A percentile compares a stretch with the other conserved stretches of the same genome.
Conservation (phyloP, 2,329 filamentous ascomycete genomes). For the Fusarium albosuccineum region DNA sequence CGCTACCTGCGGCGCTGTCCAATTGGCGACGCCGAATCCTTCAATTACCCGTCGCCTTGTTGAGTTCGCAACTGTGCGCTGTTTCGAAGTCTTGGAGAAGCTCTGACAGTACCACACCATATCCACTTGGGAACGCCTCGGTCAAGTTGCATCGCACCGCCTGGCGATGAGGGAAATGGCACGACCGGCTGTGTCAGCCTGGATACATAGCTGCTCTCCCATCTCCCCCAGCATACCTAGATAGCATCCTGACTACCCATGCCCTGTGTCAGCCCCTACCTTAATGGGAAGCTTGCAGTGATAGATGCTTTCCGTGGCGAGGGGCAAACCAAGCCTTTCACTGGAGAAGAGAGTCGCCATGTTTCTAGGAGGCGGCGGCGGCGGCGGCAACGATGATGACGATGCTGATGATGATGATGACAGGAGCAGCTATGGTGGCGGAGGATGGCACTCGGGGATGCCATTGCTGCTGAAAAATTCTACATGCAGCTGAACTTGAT, state of each 20-base stretch:
- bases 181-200: slow-evolving; percentile 31
- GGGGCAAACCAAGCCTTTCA: background rate
- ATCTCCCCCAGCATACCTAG: background rate
- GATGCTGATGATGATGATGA: background rate
- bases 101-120: slow-evolving; percentile 25
- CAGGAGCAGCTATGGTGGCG: slow-evolving; percentile 21
- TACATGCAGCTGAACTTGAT: slow-evolving; percentile 9
- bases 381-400: background rate
- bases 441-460: slow-evolving; percentile 10
- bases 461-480: slow-evolving; percentile 5
- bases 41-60: slow-evolving; percentile 26
- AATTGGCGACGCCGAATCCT: slow-evolving; percentile 32
- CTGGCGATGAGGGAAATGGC: slow-evolving; percentile 25
- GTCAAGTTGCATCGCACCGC: slow-evolving; percentile 26
- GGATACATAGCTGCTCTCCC: slow-evolving; percentile 11
- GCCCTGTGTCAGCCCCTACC: background rate
- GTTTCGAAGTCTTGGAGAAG: slow-evolving; percentile 19
- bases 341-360: background rate
- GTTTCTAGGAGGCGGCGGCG: background rate
- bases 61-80: slow-evolving; percentile 7
- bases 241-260: slow-evolving; percentile 5
- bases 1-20: slow-evolving; percentile 28
- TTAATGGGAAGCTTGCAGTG: slow-evolving; percentile 11
- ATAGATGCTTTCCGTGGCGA: slow-evolving; percentile 16
- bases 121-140: slow-evolving; percentile 27